Evolutionary conservation across 441 rosid species (phyloP).

Genomic region (Pelargonium australe): DNA sequence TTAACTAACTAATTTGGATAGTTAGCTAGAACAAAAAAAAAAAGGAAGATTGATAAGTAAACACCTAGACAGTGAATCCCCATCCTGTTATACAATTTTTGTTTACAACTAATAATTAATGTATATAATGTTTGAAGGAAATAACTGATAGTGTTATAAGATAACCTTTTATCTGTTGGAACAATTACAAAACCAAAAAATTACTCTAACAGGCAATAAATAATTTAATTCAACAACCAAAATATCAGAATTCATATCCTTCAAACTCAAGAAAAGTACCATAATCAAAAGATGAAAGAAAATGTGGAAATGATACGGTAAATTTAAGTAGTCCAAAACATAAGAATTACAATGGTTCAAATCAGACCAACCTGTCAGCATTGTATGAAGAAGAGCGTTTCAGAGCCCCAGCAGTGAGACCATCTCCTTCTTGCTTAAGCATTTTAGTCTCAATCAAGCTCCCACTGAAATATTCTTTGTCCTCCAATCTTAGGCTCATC

Average conservation of each 20-base stretch:
- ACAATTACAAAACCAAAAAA: neutral
- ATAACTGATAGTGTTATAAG: neutral
- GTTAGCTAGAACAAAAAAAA: too few species aligned
- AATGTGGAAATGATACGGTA: neutral
- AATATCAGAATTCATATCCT: neutral
- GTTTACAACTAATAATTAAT: neutral
- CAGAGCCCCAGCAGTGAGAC: slow-evolving; percentile 32
- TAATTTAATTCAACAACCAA: neutral
- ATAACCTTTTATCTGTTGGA: neutral
- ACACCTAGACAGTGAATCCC: neutral
- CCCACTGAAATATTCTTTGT: slow-evolving; percentile 66
- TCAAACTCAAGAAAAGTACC: neutral
- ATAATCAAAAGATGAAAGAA: neutral
- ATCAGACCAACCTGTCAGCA: slow-evolving; percentile 66
- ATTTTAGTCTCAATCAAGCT: slow-evolving; percentile 64
- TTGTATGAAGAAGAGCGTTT: slow-evolving; percentile 95
- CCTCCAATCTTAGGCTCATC: slow-evolving; percentile 50
- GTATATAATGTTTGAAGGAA: neutral
- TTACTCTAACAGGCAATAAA: neutral
- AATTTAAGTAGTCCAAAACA: neutral
- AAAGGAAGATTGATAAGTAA: too few species aligned
- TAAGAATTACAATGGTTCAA: neutral
- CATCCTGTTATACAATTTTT: neutral
- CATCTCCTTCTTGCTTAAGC: slow-evolving; percentile 43
- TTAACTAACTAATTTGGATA: too few species aligned